Conservation (phyloP, 495 filamentous ascomycete species). For the Daldinia grandis region DNA sequence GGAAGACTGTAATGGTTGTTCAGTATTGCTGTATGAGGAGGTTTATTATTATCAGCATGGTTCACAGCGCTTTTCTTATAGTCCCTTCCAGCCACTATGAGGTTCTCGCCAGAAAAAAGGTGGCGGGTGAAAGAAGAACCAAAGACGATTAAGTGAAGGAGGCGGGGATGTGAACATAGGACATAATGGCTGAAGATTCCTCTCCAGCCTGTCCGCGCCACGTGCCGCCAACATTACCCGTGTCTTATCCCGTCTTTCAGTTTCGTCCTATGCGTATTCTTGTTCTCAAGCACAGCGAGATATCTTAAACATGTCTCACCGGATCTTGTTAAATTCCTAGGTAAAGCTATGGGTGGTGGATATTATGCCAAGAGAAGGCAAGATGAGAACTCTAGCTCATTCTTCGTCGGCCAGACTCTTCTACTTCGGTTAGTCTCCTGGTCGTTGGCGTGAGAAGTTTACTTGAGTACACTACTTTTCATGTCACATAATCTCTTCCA, state of each 20-base stretch:
- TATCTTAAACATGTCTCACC: conserved; percentile 27
- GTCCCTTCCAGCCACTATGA: neutral
- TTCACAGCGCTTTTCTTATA: conserved; percentile 19
- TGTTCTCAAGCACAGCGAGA: conserved; percentile 11
- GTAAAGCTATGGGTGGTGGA: neutral
- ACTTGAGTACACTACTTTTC: neutral
- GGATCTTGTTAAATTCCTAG: conserved; percentile 12
- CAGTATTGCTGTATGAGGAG: conserved; percentile 6
- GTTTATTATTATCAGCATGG: neutral
- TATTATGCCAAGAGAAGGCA: neutral
- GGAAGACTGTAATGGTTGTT: neutral
- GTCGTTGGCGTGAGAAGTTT: neutral
- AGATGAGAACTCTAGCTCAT: neutral
- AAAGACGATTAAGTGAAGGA: conserved; percentile 9
- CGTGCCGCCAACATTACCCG: conserved; percentile 5
- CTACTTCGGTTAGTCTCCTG: neutral
- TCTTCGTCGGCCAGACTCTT: neutral
- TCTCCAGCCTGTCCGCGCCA: conserved; percentile 17
- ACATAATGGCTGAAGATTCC: conserved; percentile 40
- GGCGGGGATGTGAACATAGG: conserved; percentile 9
- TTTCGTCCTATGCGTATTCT: conserved; percentile 3
- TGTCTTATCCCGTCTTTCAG: conserved; percentile 31
- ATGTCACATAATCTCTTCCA: too few relatives aligned
- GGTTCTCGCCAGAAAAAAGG: conserved; percentile 14
- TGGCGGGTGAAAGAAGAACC: conserved; percentile 23